phyloP scores from a whole-genome alignment of 192 early-diverging fungal species.

The Gaertneriomyces semiglobifer region DNA sequence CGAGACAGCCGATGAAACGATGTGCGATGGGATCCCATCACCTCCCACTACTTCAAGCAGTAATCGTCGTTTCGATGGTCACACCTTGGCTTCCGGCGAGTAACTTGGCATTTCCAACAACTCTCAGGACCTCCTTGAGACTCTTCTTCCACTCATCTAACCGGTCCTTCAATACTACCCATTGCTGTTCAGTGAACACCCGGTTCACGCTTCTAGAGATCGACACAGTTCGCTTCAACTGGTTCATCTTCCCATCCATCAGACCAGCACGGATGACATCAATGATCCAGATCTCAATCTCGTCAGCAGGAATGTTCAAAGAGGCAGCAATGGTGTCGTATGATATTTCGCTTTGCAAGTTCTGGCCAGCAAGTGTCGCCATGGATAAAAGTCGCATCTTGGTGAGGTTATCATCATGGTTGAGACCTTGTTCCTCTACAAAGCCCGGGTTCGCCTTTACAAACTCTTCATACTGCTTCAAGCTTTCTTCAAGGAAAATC shows the following conservation, averaged over 20 bases:
- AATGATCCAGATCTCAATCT: slow-evolving; percentile 96
- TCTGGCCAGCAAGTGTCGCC: slow-evolving; percentile 69
- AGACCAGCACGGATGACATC: slow-evolving; percentile 85
- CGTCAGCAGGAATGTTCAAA: slow-evolving; percentile 69
- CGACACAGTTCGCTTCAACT: slow-evolving; percentile 74
- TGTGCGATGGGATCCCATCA: no score
- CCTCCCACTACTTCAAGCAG: slow-evolving; percentile 1
- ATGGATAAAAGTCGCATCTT: slow-evolving; percentile 89
- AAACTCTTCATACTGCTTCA: slow-evolving; percentile 65
- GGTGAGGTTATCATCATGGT: slow-evolving; percentile 52
- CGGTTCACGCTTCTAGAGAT: slow-evolving; percentile 82
- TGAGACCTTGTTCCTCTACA: slow-evolving; percentile 49
- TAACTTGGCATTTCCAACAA: slow-evolving; percentile 82
- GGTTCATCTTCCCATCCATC: slow-evolving; percentile 93
- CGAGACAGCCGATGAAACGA: no score
- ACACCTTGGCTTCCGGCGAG: slow-evolving; percentile 53
- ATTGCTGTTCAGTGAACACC: slow-evolving; percentile 76
- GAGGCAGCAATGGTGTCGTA: slow-evolving; percentile 72
- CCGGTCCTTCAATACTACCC: slow-evolving; percentile 66
- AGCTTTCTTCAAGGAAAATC: slow-evolving; percentile 62
- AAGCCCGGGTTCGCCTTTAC: slow-evolving; percentile 50
- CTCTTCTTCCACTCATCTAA: slow-evolving; percentile 78
- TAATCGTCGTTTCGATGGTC: slow-evolving; percentile 23
- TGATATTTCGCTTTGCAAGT: slow-evolving; percentile 63
- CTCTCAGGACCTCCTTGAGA: slow-evolving; percentile 74